Conservation (phyloP, 2,329 filamentous ascomycete species). For the Venturia pyrina region DNA sequence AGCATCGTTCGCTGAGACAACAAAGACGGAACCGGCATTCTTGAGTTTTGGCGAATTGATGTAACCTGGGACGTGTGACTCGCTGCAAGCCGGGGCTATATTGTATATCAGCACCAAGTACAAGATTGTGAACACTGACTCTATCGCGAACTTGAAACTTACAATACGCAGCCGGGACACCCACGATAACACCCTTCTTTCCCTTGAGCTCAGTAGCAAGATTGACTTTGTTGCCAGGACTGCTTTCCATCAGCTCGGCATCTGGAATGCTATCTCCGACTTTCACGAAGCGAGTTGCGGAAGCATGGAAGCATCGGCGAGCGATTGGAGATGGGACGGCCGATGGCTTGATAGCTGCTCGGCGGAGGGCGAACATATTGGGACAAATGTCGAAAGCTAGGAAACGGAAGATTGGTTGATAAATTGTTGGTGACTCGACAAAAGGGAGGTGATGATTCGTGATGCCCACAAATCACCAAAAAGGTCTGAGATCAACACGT, state of each 20-base stretch:
- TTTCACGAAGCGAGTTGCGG: constrained; percentile 54
- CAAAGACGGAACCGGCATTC: constrained; percentile 74
- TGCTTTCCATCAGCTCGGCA: constrained; percentile 67
- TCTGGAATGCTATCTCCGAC: constrained; percentile 68
- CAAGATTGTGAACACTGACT: not conserved
- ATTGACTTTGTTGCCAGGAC: constrained; percentile 87
- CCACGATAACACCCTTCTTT: constrained; percentile 72
- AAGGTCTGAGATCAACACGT: not conserved
- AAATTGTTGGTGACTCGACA: not conserved
- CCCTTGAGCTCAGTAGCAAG: constrained; percentile 63
- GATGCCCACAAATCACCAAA: no score
- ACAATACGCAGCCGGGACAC: constrained; percentile 72
- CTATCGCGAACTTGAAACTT: constrained; percentile 20
- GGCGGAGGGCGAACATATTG: constrained; percentile 21
- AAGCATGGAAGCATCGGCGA: constrained; percentile 50
- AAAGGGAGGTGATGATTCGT: not conserved
- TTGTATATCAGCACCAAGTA: not conserved
- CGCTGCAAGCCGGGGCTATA: constrained; percentile 51
- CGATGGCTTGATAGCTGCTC: constrained; percentile 16
- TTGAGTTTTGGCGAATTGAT: constrained; percentile 70
- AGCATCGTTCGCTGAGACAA: constrained; percentile 86
- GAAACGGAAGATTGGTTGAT: not conserved
- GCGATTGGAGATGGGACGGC: constrained; percentile 14
- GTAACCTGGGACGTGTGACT: constrained; percentile 74
- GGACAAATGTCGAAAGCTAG: not conserved